Conservation (phyloP, 2,329 filamentous ascomycete genomes). For the Fusarium devonianum region DNA sequence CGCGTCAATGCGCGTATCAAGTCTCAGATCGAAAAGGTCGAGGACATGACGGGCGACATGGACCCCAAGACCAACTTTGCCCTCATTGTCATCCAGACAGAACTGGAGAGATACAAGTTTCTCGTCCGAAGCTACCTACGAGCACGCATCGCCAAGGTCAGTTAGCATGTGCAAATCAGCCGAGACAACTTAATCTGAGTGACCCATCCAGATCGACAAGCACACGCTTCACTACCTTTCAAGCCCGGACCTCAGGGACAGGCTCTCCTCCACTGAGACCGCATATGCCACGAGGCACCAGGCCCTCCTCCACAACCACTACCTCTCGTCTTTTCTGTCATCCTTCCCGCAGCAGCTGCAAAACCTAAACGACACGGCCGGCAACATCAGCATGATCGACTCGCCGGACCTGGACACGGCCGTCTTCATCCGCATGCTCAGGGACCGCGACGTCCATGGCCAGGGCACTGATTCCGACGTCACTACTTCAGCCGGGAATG, state of each 20-base stretch:
- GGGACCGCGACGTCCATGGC: constrained; percentile 64
- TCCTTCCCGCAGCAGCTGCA: constrained; percentile 82
- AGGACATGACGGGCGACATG: constrained; percentile 82
- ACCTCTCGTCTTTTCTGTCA: constrained; percentile 81
- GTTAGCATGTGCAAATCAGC: neutral
- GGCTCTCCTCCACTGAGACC: constrained; percentile 79
- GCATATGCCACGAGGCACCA: constrained; percentile 88
- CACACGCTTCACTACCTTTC: constrained; percentile 78
- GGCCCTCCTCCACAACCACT: constrained; percentile 83
- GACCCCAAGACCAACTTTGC: constrained; percentile 91
- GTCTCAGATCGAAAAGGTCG: constrained; percentile 73
- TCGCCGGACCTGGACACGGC: constrained; percentile 81
- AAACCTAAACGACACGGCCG: constrained; percentile 87
- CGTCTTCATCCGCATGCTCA: constrained; percentile 81
- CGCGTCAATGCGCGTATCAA: constrained; percentile 78
- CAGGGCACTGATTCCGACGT: constrained; percentile 71
- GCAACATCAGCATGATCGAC: constrained; percentile 92
- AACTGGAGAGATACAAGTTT: constrained; percentile 93
- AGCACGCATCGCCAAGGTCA: constrained; percentile 85
- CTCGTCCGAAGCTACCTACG: constrained; percentile 84
- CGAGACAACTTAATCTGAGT: constrained; percentile 9
- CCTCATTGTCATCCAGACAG: constrained; percentile 94
- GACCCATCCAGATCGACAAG: constrained; percentile 70
- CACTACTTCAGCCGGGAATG: constrained; percentile 63
- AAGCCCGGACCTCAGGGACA: constrained; percentile 58